Conservation (phyloP, 1,139 yeast genomes). For the Saccharomyces hybrid region DNA sequence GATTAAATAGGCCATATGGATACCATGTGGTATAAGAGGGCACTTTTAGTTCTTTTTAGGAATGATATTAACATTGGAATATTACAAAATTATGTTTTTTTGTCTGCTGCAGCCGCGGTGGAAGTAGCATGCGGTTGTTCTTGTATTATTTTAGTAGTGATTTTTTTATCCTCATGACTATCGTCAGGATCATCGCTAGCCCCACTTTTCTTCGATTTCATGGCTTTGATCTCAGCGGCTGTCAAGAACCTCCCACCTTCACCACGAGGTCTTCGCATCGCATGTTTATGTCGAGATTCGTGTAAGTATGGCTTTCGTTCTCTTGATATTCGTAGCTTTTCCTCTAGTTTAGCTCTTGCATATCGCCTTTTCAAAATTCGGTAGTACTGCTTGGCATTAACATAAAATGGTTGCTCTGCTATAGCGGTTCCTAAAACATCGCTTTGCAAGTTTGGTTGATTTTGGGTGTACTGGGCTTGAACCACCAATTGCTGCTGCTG, state of each 20-base stretch:
- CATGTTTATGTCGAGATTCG: slow-evolving; percentile 97
- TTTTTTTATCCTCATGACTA: background rate
- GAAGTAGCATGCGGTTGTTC: background rate
- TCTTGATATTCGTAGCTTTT: slow-evolving; percentile 75
- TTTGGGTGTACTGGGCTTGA: background rate
- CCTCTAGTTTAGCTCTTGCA: slow-evolving; percentile 91
- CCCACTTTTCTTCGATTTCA: background rate
- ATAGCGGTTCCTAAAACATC: background rate
- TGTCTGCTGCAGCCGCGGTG: background rate
- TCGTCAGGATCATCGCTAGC: slow-evolving; percentile 8
- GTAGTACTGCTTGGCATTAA: slow-evolving; percentile 95
- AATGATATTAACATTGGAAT: background rate
- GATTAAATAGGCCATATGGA: background rate
- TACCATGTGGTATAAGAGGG: background rate
- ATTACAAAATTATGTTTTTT: background rate
- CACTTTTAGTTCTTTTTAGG: background rate
- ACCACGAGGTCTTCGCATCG: slow-evolving; percentile 98
- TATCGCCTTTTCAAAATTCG: slow-evolving; percentile 86
- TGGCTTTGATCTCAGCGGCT: slow-evolving; percentile 77
- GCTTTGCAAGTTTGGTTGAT: background rate
- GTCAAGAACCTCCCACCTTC: slow-evolving; percentile 97
- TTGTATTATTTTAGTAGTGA: background rate
- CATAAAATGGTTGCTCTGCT: slow-evolving; percentile 86
- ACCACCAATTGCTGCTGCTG: background rate
- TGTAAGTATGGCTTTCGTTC: slow-evolving; percentile 93